These are phyloP conservation scores for Esteya vermicola DNA, from an alignment of 2,329 filamentous ascomycete species.

Conservation along the genomic window DNA sequence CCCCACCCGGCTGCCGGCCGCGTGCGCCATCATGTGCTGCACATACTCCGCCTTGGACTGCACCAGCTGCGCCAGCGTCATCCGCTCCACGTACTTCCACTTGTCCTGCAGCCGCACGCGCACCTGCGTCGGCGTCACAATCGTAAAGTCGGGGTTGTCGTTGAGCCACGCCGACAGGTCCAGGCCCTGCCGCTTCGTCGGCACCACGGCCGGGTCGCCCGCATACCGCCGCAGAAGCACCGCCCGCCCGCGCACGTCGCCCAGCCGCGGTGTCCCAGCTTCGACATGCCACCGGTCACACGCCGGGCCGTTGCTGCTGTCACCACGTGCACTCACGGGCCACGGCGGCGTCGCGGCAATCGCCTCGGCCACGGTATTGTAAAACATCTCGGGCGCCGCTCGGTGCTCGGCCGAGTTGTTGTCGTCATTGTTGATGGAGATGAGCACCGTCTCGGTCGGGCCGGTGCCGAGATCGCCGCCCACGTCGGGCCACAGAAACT, in stretches of 20 bases:
- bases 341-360: constrained; percentile 23
- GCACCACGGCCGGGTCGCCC: constrained; percentile 25
- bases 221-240: constrained; percentile 49
- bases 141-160: constrained; percentile 46
- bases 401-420: constrained; percentile 46
- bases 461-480: constrained; percentile 13
- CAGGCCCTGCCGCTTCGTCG: constrained; percentile 18
- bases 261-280: constrained; percentile 44
- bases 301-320: no score
- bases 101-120: constrained; percentile 30
- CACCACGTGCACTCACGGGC: constrained; percentile 13
- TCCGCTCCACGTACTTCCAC: constrained; percentile 25
- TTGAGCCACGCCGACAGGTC: constrained; percentile 41
- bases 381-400: constrained; percentile 21
- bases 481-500: constrained; percentile 39
- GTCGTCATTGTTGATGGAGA: constrained; percentile 55
- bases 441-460: constrained; percentile 52
- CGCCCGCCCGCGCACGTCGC: constrained; percentile 50
- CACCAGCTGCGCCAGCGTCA: constrained; percentile 23
- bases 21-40: constrained; percentile 20
- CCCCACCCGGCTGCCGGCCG: constrained; percentile 9
- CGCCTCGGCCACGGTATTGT: constrained; percentile 38
- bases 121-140: constrained; percentile 21
- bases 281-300: constrained; percentile 46
- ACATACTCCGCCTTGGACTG: constrained; percentile 23